Evolutionary conservation across 495 filamentous ascomycete genomes (phyloP).

Genomic region (Cercophora samala): DNA sequence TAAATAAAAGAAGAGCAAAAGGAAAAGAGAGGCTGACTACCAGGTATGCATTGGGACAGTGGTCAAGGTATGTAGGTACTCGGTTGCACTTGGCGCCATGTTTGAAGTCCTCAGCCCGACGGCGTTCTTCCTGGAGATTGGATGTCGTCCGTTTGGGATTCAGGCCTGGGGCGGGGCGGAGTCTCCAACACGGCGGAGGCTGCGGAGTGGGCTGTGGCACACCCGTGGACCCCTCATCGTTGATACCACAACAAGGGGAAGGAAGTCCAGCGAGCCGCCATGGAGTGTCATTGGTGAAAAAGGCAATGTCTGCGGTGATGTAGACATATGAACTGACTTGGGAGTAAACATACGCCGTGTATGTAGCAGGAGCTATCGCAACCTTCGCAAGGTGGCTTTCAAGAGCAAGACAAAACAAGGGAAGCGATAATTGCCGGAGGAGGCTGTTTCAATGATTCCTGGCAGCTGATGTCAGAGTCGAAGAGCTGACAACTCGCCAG

Average conservation of each 20-base stretch:
- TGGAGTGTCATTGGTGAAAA: background rate
- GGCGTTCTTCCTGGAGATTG: slow-evolving; percentile 4
- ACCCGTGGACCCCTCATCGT: background rate
- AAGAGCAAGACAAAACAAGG: background rate
- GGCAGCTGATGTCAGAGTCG: background rate
- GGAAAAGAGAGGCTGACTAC: slow-evolving; percentile 1
- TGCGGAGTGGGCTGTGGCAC: background rate
- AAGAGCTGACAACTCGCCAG: too few species aligned
- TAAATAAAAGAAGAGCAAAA: background rate
- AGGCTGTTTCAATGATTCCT: background rate
- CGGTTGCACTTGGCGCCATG: slow-evolving; percentile 1
- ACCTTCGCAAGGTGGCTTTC: background rate
- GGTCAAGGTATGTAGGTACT: background rate
- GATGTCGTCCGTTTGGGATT: slow-evolving; percentile 1
- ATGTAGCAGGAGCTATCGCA: background rate
- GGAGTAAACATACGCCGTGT: background rate
- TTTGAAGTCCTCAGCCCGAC: slow-evolving; percentile 2
- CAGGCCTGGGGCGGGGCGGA: slow-evolving; percentile 1
- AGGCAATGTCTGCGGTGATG: background rate
- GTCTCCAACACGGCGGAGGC: background rate
- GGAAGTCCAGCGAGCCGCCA: background rate
- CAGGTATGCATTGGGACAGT: background rate
- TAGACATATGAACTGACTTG: background rate
- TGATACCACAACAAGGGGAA: background rate
- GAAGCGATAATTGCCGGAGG: background rate